A percentile compares a stretch with the other conserved stretches of the same genome.
Conservation (phyloP, 345 rosid species). For the Salix suchowensis region DNA sequence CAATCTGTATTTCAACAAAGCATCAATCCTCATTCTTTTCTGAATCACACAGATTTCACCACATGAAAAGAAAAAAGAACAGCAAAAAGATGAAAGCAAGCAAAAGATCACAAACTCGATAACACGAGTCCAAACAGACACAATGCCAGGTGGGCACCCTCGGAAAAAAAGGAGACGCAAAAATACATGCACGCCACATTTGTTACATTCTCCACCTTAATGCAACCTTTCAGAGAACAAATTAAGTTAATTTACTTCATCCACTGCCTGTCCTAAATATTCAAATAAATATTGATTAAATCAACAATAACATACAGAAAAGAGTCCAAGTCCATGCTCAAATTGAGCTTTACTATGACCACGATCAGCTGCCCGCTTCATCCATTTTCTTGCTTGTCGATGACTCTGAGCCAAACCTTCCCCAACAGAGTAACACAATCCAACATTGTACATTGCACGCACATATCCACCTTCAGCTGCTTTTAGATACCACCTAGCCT, state of each 20-base stretch:
- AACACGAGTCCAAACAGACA: not conserved
- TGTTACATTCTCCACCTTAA: not conserved
- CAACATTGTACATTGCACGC: conserved; percentile 83
- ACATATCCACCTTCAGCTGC: conserved; percentile 86
- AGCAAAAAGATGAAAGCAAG: not conserved
- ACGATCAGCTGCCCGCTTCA: conserved; percentile 87
- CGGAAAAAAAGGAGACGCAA: not conserved
- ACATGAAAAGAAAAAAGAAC: not conserved
- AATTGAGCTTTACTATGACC: conserved; percentile 87
- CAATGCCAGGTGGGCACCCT: not conserved
- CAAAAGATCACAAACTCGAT: not conserved
- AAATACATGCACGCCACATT: not conserved
- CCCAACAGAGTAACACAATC: conserved; percentile 69
- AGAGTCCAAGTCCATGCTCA: conserved; percentile 80
- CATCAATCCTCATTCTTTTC: not conserved
- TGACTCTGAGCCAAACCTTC: conserved; percentile 65
- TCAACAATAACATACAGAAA: conserved; percentile 48
- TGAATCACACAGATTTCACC: not conserved
- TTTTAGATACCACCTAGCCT: conserved; percentile 77
- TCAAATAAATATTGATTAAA: not conserved
- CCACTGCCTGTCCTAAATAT: not conserved
- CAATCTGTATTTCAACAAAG: not conserved
- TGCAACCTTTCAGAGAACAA: not conserved
- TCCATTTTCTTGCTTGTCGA: conserved; percentile 70
- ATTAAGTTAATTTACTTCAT: not conserved